Percentiles rank a stretch among this genome's conserved stretches.
phyloP scores from a whole-genome alignment of 2,329 filamentous ascomycete species.

The Apiospora malaysiana region DNA sequence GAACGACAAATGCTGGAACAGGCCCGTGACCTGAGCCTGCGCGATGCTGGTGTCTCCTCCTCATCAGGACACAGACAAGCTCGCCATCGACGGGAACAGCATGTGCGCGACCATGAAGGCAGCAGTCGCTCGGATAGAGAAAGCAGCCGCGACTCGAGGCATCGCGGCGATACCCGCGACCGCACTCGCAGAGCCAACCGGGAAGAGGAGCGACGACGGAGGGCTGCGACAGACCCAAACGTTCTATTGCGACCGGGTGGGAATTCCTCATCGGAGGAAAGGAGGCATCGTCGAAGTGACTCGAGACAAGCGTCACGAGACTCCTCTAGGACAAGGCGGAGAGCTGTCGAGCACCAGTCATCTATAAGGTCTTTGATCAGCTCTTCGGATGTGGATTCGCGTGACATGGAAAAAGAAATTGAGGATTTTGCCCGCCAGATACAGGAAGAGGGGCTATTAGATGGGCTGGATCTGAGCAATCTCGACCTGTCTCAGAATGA shows the following conservation, averaged over 20 bases:
- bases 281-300: constrained; percentile 49
- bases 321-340: constrained; percentile 45
- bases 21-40: constrained; percentile 75
- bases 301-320: constrained; percentile 50
- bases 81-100: constrained; percentile 35
- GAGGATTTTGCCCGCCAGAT: constrained; percentile 90
- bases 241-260: constrained; percentile 47
- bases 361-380: constrained; percentile 86
- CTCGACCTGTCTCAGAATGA: constrained; percentile 85
- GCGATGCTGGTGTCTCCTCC: constrained; percentile 62
- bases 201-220: constrained; percentile 38
- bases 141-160: constrained; percentile 35
- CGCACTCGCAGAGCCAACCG: constrained; percentile 36
- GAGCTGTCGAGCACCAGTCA: constrained; percentile 85
- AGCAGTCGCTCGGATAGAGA: constrained; percentile 43
- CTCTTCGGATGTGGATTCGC: constrained; percentile 75
- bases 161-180: constrained; percentile 32
- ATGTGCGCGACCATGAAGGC: constrained; percentile 36
- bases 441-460: constrained; percentile 82
- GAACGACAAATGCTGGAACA: constrained; percentile 74
- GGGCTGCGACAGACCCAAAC: constrained; percentile 36
- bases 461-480: constrained; percentile 88
- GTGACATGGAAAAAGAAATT: constrained; percentile 86
- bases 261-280: constrained; percentile 40
- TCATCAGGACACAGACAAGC: constrained; percentile 25